Evolutionary conservation across 73 alveolate species (phyloP).

Genomic region (Tetrahymena malaccensis): DNA sequence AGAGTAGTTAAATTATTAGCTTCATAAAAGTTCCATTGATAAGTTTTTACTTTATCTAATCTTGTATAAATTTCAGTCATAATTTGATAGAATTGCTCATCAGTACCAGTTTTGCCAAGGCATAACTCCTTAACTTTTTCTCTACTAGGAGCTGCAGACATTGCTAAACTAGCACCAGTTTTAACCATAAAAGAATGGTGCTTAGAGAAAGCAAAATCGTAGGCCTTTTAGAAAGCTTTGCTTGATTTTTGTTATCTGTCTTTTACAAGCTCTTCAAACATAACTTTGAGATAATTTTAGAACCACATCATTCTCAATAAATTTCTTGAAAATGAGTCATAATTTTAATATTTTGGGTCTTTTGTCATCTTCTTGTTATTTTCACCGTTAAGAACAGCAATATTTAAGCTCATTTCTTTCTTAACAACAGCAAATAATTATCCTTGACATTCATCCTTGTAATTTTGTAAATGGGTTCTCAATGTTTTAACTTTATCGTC

Average conservation of each 20-base stretch:
- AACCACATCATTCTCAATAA: not conserved
- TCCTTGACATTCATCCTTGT: not conserved
- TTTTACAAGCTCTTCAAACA: not conserved
- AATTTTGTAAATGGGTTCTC: not conserved
- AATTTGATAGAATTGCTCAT: not conserved
- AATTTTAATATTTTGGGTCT: not conserved
- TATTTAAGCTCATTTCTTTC: not conserved
- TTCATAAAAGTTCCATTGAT: not conserved
- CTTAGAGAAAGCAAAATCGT: not conserved
- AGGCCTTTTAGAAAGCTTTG: not conserved
- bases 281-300: not conserved
- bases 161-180: not conserved
- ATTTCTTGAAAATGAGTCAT: not conserved
- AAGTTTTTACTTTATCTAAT: not conserved
- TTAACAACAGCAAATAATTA: not conserved
- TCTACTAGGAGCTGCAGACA: not conserved
- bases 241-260: not conserved
- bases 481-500: not conserved
- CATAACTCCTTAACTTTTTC: not conserved
- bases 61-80: not conserved
- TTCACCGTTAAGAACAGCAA: not conserved
- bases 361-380: not conserved
- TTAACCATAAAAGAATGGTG: not conserved
- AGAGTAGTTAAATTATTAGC: not conserved
- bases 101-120: not conserved